These are phyloP conservation scores for Stephanodiscus triporus DNA, from an alignment of 108 stramenopile genomes.

Conservation along the genomic window DNA sequence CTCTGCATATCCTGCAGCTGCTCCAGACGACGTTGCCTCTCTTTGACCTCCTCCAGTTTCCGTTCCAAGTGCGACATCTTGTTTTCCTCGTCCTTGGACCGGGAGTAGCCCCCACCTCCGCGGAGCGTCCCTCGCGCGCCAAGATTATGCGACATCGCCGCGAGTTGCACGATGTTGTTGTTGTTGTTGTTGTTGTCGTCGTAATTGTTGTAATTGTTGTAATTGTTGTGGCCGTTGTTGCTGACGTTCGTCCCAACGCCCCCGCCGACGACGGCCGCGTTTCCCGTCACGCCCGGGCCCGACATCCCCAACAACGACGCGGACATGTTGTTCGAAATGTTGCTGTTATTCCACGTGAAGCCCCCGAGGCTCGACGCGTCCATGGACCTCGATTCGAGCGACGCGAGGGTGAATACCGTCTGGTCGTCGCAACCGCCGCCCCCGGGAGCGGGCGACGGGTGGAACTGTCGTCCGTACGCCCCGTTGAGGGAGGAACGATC, in stretches of 20 bases:
- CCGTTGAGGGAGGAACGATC: conserved; percentile 10
- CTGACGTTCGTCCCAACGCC: background rate
- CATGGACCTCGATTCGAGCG: conserved; percentile 38
- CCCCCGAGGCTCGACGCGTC: conserved; percentile 47
- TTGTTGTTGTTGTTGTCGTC: conserved; percentile 20
- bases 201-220: conserved; percentile 16
- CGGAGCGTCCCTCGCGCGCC: background rate
- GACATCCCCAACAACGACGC: no score
- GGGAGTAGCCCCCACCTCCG: conserved; percentile 8
- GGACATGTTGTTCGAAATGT: background rate
- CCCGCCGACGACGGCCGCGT: conserved; percentile 1
- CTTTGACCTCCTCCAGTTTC: conserved; percentile 46
- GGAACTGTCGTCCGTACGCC: conserved; percentile 21
- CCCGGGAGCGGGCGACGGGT: conserved; percentile 4
- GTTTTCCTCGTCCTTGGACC: conserved; percentile 14
- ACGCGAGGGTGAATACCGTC: conserved; percentile 44
- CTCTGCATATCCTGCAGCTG: conserved; percentile 33
- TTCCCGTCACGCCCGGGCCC: background rate
- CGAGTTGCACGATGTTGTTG: conserved; percentile 2
- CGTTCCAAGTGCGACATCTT: conserved; percentile 39
- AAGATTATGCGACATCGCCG: background rate
- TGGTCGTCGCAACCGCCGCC: conserved; percentile 16
- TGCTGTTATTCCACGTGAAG: conserved; percentile 20
- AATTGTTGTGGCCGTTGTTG: conserved; percentile 2
- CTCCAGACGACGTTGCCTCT: conserved; percentile 29